Evolutionary conservation across 2,329 filamentous ascomycete genomes (phyloP).

Genomic region (Scedosporium apiospermum): DNA sequence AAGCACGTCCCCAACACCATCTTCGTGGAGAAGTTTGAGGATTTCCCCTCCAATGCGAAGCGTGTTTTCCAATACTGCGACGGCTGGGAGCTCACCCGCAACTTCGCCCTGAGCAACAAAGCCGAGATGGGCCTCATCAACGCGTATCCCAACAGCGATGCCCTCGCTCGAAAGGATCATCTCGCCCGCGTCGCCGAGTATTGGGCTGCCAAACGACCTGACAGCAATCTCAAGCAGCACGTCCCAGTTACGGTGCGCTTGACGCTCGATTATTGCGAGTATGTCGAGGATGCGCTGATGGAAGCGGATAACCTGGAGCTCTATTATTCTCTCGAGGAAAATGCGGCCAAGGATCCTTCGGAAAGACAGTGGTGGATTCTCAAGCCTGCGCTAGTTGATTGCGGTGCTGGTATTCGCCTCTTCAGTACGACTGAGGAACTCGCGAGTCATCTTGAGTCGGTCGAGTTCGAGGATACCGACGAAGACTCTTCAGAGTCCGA

Average conservation of each 20-base stretch:
- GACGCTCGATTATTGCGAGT: constrained; percentile 27
- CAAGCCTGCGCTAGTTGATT: constrained; percentile 28
- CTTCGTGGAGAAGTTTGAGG: constrained; percentile 18
- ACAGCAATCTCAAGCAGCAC: constrained; percentile 20
- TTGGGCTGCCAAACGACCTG: constrained; percentile 25
- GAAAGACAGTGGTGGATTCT: constrained; percentile 30
- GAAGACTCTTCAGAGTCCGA: constrained; percentile 8
- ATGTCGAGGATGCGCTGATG: constrained; percentile 25
- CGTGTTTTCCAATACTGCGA: constrained; percentile 23
- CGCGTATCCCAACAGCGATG: constrained; percentile 28
- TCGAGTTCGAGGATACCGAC: constrained; percentile 21
- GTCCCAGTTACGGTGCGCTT: constrained; percentile 22
- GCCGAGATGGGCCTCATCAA: constrained; percentile 22
- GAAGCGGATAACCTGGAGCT: constrained; percentile 25
- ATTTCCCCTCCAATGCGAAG: constrained; percentile 16
- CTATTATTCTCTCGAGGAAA: constrained; percentile 24
- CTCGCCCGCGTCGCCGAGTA: constrained; percentile 24
- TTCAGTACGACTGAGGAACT: constrained; percentile 28
- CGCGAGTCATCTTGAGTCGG: constrained; percentile 23
- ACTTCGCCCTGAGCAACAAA: constrained; percentile 23
- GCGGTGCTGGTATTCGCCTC: constrained; percentile 27
- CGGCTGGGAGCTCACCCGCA: constrained; percentile 22
- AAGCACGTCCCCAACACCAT: constrained; percentile 17
- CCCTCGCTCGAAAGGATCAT: constrained; percentile 26
- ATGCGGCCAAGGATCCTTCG: constrained; percentile 15